phyloP scores from a whole-genome alignment of 257 asterid genomes.

The Schizonepeta tenuifolia region DNA sequence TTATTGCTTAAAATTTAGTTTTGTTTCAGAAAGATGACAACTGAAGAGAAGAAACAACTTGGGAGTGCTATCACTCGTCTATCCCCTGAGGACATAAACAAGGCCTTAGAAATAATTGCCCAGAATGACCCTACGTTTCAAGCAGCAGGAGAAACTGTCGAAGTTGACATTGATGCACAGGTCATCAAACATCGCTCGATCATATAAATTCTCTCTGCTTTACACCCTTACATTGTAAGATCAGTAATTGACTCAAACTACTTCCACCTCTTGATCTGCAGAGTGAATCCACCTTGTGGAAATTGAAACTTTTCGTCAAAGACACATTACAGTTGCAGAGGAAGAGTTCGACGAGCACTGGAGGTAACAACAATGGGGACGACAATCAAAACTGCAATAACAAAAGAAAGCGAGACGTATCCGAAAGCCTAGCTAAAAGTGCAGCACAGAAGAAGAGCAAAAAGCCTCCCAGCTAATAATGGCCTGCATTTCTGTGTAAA shows the following conservation, averaged over 20 bases:
- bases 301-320: slow-evolving; percentile 72
- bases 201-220: neutral
- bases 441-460: slow-evolving; percentile 58
- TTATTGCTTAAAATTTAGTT: neutral
- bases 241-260: neutral
- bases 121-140: slow-evolving; percentile 65
- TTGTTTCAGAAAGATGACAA: slow-evolving; percentile 71
- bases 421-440: slow-evolving; percentile 48
- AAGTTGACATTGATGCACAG: slow-evolving; percentile 83
- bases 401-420: slow-evolving; percentile 61
- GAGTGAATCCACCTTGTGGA: slow-evolving; percentile 86
- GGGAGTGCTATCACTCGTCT: slow-evolving; percentile 69
- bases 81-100: slow-evolving; percentile 70
- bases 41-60: slow-evolving; percentile 80
- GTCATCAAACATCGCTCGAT: slow-evolving; percentile 33
- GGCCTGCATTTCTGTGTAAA: slow-evolving; percentile 9
- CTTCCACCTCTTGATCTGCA: slow-evolving; percentile 37
- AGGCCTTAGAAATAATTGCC: slow-evolving; percentile 72
- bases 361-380: slow-evolving; percentile 45
- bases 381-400: slow-evolving; percentile 45
- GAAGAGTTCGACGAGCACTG: slow-evolving; percentile 52
- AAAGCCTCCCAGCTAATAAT: slow-evolving; percentile 34
- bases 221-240: neutral
- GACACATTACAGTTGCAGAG: slow-evolving; percentile 59
- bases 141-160: slow-evolving; percentile 61